Percentiles rank a stretch among this genome's conserved stretches.
Evolutionary conservation across 768 basidiomycete species (phyloP).

Genomic region (Pholiota microspora): DNA sequence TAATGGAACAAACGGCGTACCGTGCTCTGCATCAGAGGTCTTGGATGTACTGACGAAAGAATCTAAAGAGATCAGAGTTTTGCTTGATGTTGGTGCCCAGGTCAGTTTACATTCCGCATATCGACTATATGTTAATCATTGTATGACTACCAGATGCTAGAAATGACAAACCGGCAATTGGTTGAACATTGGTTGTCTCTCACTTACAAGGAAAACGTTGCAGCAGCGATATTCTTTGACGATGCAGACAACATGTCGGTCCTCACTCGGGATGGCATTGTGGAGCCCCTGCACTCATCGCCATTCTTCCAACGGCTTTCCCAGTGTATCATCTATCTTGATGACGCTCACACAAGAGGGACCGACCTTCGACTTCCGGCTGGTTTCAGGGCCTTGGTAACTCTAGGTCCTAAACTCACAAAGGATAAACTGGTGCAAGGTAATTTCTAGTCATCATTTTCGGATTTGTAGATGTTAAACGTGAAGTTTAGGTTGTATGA

Average conservation of each 20-base stretch:
- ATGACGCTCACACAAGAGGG: constrained; percentile 52
- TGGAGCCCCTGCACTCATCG: constrained; percentile 36
- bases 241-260: constrained; percentile 33
- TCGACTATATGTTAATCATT: neutral
- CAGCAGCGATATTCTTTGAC: constrained; percentile 44
- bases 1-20: constrained; percentile 19
- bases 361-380: constrained; percentile 51
- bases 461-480: neutral
- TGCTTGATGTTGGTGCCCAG: constrained; percentile 57
- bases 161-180: constrained; percentile 41
- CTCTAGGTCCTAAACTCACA: constrained; percentile 47
- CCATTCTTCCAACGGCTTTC: constrained; percentile 32
- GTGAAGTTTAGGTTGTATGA: constrained; percentile 46
- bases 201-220: constrained; percentile 19
- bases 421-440: constrained; percentile 55
- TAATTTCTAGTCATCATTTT: constrained; percentile 12
- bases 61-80: constrained; percentile 38
- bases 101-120: constrained; percentile 12
- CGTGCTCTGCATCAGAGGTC: constrained; percentile 22
- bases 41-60: constrained; percentile 32
- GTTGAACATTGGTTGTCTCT: constrained; percentile 38
- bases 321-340: constrained; percentile 46
- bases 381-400: constrained; percentile 41
- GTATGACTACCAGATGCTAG: constrained; percentile 35
- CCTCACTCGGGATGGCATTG: constrained; percentile 32